Evolutionary conservation across 768 basidiomycete species (phyloP), one percentile per base, ranked within the genome.

Genomic region (Mycena polygramma): DNA sequence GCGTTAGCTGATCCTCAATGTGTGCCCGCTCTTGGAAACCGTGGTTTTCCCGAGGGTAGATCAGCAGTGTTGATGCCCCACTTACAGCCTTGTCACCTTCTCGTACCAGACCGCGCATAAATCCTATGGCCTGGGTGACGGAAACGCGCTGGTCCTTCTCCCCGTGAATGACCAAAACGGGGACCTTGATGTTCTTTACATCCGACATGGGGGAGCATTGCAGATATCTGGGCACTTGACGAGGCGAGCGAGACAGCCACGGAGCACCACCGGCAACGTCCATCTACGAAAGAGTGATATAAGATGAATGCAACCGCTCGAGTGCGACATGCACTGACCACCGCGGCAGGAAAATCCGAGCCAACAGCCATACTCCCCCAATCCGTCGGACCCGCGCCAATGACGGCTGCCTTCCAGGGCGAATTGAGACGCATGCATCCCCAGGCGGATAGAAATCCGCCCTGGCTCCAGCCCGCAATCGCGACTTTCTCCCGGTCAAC

Each of bases 391-490:
- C 51, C 68, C 7, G 72, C 72, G 17, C 65, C 68, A 5, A 73
- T 58, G 24, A 66, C 60, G 20, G 53, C 72, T 9, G 72, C 61
- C 45, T 67, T 73, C 72, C 72, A 73, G 20, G 36, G 24, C n/a
- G 72, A 54, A 37, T 63, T 64, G 1, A 68, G 72, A 10, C 72
- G 66, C 14, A 68, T 73, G 49, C 60, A 62, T 7, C 64, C 72
- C 72, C 72, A 73, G 0, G 68, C 72, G 17, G 68, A 36, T 10
- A 73, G 20, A 39, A 67, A 73, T 17, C 72, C 72, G 7, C 72
- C 72, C 39, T 73, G 68, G 51, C 72, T 73, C 55, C 66, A 73
- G 37, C 72, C 72, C 46, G 72, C 72, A 26, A 73, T 69, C 17
- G 72, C 72, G 24, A 73, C 72, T 13, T 67, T 69, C 1, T 61